Evolutionary conservation across 345 rosid genomes (phyloP), one percentile per base, ranked within the genome.

Genomic region (Eucalyptus erythrocorys): DNA sequence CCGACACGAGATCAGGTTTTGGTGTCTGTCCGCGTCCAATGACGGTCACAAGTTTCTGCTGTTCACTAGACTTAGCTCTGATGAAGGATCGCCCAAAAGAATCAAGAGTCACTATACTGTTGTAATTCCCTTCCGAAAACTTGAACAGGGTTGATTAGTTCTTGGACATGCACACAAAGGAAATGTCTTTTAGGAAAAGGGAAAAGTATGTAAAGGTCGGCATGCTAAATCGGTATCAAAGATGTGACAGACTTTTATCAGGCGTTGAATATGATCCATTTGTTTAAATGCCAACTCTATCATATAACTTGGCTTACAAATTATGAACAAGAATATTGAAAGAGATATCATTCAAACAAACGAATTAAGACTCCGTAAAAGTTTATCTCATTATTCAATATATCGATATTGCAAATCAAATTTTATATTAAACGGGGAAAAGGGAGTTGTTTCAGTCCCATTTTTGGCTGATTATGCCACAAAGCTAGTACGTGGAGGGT

Each of bases 241-340:
- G 5, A 71, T 37, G 13, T 37, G 45, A 27, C 8, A 1, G 2
- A 71, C 45, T 71, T 27, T 37, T 19, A 19, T 37, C 0, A 5
- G 0, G 26, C 0, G 0, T 37, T 37, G 45, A 71, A 37, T 3
- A 34, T 19, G 81, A 5, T 27, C 4, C 6, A 0, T 71, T 19
- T 71, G 0, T n/a, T 64, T 64, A n/a, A n/a, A 64, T 64, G 76
- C 0, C 3, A 2, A n/a, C 14, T 64, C 10, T 7, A 7, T 14
- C 5, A 4, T 30, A 64, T 64, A n/a, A 64, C 71, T 30, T 30
- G 32, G 37, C 71, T 8, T 13, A 13, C 9, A 64, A 14, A 0
- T 59, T 59, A 27, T 27, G 7, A 27, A 27, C 16, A 6, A 27
- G 4, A 13, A 61, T 61, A 61, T 61, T 30, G 6, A 30, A 27